These are phyloP conservation scores for Candida glucosophila DNA, from an alignment of 1,139 yeast species.

Conservation along the genomic window DNA sequence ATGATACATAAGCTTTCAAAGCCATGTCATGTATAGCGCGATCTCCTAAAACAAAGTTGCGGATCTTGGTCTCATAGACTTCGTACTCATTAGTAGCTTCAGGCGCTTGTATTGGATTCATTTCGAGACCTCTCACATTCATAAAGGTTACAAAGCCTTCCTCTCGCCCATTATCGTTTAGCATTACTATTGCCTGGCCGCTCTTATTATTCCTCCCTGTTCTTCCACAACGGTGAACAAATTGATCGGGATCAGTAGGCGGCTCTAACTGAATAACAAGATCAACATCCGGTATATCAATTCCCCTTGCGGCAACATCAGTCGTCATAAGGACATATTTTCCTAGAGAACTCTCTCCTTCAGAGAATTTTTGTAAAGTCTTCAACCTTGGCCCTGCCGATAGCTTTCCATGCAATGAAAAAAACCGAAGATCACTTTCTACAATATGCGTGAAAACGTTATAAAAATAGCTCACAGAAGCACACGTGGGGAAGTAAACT, in stretches of 20 bases:
- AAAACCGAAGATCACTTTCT: conserved; percentile 31
- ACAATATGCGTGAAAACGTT: conserved; percentile 31
- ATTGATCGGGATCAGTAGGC: conserved; percentile 83
- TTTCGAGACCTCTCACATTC: conserved; percentile 58
- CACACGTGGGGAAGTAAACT: conserved; percentile 88
- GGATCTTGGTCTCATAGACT: conserved; percentile 23
- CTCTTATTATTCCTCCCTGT: conserved; percentile 84
- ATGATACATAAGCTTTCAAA: conserved; percentile 74
- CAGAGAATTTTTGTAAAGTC: conserved; percentile 55
- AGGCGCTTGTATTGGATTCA: conserved; percentile 33
- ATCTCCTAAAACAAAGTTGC: conserved; percentile 60
- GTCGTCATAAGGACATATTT: conserved; percentile 70
- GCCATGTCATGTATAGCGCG: conserved; percentile 77
- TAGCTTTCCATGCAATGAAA: conserved; percentile 80
- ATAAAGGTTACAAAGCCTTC: conserved; percentile 76
- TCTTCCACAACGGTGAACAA: conserved; percentile 85
- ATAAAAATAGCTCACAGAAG: conserved; percentile 70
- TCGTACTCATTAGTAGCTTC: conserved; percentile 12
- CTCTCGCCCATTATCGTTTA: conserved; percentile 62
- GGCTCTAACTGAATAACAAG: conserved; percentile 83
- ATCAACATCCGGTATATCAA: conserved; percentile 89
- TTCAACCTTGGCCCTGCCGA: conserved; percentile 66
- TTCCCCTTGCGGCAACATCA: conserved; percentile 89
- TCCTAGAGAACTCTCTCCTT: conserved; percentile 27
- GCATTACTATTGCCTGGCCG: conserved; percentile 71